Evolutionary conservation across 1,139 yeast species (phyloP).

Genomic region (Schwanniomyces etchellsii): DNA sequence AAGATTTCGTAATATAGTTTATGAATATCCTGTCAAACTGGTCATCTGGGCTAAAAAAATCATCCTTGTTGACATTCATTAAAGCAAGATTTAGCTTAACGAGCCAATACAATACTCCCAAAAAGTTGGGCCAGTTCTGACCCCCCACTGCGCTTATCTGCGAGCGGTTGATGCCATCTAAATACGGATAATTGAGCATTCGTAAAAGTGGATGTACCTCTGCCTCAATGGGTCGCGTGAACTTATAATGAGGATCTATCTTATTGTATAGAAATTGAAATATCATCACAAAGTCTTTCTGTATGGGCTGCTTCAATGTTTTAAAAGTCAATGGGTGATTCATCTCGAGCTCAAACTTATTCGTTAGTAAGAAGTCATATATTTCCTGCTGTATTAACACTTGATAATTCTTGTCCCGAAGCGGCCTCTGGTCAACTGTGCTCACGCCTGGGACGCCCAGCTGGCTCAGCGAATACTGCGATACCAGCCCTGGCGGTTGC

Average conservation of each 20-base stretch:
- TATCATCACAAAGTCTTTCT: constrained; percentile 72
- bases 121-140: constrained; percentile 77
- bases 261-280: constrained; percentile 75
- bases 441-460: constrained; percentile 7
- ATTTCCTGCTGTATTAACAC: constrained; percentile 59
- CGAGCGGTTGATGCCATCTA: constrained; percentile 74
- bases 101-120: constrained; percentile 81
- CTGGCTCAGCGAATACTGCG: constrained; percentile 13
- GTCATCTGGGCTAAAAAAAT: constrained; percentile 31
- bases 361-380: constrained; percentile 54
- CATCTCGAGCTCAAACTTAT: constrained; percentile 70
- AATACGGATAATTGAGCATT: constrained; percentile 68
- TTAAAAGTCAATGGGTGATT: constrained; percentile 63
- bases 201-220: constrained; percentile 70
- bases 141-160: constrained; percentile 93
- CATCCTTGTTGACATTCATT: constrained; percentile 30
- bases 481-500: constrained; percentile 10
- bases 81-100: constrained; percentile 51
- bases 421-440: constrained; percentile 62
- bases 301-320: constrained; percentile 75
- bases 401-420: constrained; percentile 69
- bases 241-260: constrained; percentile 75
- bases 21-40: constrained; percentile 57
- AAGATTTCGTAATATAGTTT: constrained; percentile 60
- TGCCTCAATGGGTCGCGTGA: constrained; percentile 63